Base-by-base conservation (phyloP, 495 filamentous ascomycete genomes). In the Trichoderma gamsii region DNA sequence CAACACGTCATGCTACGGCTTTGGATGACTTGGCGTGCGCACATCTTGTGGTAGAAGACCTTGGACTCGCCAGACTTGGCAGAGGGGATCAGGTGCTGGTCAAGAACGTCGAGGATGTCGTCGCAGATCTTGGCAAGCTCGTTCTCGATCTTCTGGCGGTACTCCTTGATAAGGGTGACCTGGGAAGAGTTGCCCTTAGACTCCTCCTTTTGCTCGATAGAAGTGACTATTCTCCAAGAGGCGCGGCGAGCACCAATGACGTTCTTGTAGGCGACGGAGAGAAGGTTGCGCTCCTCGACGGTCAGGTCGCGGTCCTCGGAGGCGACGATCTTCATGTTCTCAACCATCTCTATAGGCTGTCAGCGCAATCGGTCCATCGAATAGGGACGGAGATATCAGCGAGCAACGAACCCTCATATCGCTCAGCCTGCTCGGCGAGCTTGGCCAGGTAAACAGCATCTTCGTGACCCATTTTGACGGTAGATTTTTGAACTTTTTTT, bases 41-140 rank as follows among this genome's bases (percentile, higher is more conserved):
- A 96, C 93, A 99, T 99, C 89, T 99, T 99, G 90, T 99, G 95
- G 86, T 99, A 99, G 84, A 99, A 99, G 71, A 99, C 95, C 88
- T 98, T 98, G 71, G 93, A 97, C 85, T 99, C 95, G 78, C 96
- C 95, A 76, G 86, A 91, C 87, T 96, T 89, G 72, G 95, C 96
- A 72, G 92, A 96, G 68, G 92, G 92, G 79, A 99, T 98, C 76
- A 99, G 83, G 84, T 97, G 92, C 81, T 93, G 81, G 82, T 98
- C 95, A 68, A 99, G 87, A 71, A 97, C 95, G 75, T 96, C 91
- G 64, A 99, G 88, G 81, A 99, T 97, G 75, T 99, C 95, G 79
- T 98, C 92, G 82, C 95, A 99, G 85, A 99, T 97, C 87, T 97
- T 97, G 82, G 90, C 95, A 49, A 99, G 90, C 84, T 99, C 95